Evolutionary conservation across 192 early-diverging fungal genomes (phyloP).

Genomic region (Entomortierella lignicola): DNA sequence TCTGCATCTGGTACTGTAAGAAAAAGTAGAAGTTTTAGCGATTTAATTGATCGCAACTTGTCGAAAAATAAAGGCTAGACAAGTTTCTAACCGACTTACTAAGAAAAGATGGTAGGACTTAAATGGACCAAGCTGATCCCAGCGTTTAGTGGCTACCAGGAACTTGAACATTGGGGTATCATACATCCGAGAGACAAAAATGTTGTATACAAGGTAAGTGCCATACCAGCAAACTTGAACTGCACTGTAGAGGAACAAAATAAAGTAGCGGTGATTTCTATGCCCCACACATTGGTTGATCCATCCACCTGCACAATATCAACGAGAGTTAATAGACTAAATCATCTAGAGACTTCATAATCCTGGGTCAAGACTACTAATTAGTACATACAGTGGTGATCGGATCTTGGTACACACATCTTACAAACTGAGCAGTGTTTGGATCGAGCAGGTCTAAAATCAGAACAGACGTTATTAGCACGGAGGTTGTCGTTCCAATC

Average conservation of each 20-base stretch:
- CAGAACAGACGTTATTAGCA: neutral
- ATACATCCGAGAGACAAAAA: constrained; percentile 52
- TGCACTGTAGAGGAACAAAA: constrained; percentile 59
- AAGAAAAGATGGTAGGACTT: constrained; percentile 54
- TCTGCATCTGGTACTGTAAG: constrained; percentile 61
- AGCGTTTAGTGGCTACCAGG: constrained; percentile 23
- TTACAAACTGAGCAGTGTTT: constrained; percentile 70
- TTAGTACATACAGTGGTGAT: constrained; percentile 62
- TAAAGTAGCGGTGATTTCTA: constrained; percentile 65
- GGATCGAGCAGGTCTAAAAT: constrained; percentile 62
- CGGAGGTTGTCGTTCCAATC: no score
- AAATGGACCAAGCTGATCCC: constrained; percentile 42
- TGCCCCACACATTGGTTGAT: constrained; percentile 66
- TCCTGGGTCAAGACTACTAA: neutral
- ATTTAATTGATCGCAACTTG: neutral
- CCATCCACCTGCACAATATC: constrained; percentile 52
- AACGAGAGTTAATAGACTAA: neutral
- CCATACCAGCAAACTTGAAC: constrained; percentile 64
- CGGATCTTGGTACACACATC: constrained; percentile 57
- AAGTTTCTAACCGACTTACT: constrained; percentile 48
- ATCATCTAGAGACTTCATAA: neutral
- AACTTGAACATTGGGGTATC: constrained; percentile 49
- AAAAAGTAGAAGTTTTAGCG: neutral
- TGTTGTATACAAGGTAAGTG: constrained; percentile 55
- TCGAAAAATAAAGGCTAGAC: no score